A percentile compares a stretch with the other conserved stretches of the same genome.
These are phyloP conservation scores for Candida silvicultrix DNA, from an alignment of 805 yeast genomes.

Conservation along the genomic window DNA sequence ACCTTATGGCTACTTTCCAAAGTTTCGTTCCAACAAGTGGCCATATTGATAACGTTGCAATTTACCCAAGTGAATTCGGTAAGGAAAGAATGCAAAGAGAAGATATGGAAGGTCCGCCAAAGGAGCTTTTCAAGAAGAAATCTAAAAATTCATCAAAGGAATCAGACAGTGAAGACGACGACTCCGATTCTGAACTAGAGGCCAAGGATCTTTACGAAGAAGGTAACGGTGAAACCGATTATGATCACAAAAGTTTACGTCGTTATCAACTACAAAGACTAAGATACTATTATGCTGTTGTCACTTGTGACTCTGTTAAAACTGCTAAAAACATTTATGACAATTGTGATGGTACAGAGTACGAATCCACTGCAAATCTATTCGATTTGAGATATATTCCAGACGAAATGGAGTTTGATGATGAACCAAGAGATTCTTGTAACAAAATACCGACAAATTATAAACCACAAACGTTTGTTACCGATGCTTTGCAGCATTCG, in stretches of 20 bases:
- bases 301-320: constrained; percentile 65
- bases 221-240: constrained; percentile 77
- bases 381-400: constrained; percentile 93
- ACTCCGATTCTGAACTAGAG: constrained; percentile 46
- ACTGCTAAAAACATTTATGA: constrained; percentile 76
- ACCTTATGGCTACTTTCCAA: constrained; percentile 81
- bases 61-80: constrained; percentile 90
- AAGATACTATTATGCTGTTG: constrained; percentile 89
- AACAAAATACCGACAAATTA: constrained; percentile 67
- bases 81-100: constrained; percentile 87
- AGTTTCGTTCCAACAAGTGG: constrained; percentile 81
- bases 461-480: constrained; percentile 74
- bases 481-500: constrained; percentile 95
- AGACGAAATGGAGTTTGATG: constrained; percentile 84
- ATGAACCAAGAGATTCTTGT: constrained; percentile 70
- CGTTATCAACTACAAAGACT: constrained; percentile 89
- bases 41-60: constrained; percentile 55
- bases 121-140: constrained; percentile 55
- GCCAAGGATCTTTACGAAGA: constrained; percentile 73
- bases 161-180: constrained; percentile 22
- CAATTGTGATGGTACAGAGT: constrained; percentile 92
- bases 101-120: constrained; percentile 89
- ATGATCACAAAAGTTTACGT: constrained; percentile 77
- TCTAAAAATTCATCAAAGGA: constrained; percentile 30
- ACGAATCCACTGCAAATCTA: constrained; percentile 89